phyloP scores from a whole-genome alignment of 768 basidiomycete genomes.

The Galerina sulciceps region DNA sequence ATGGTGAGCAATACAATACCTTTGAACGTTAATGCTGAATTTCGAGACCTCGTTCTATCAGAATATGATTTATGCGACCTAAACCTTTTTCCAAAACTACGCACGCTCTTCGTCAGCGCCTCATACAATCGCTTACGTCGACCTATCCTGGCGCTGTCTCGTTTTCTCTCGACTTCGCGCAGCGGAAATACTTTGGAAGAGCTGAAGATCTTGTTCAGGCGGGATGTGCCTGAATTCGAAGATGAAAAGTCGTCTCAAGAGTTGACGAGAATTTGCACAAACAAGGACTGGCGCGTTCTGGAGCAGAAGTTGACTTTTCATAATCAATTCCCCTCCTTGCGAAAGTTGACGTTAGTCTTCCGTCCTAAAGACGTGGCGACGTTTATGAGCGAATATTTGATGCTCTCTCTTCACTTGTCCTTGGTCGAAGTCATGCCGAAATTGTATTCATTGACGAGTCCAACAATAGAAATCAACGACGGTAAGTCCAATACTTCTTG shows the following conservation, averaged over 20 bases:
- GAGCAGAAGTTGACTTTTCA: slow-evolving; percentile 1
- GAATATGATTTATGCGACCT: slow-evolving; percentile 11
- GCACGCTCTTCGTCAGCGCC: slow-evolving; percentile 8
- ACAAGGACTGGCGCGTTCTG: slow-evolving; percentile 10
- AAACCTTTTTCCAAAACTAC: slow-evolving; percentile 5
- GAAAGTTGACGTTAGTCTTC: slow-evolving; percentile 9
- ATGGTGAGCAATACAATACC: not conserved
- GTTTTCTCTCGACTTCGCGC: slow-evolving; percentile 4
- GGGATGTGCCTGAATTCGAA: slow-evolving; percentile 2
- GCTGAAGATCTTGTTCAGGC: slow-evolving; percentile 8
- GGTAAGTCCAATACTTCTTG: not conserved
- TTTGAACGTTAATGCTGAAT: not conserved
- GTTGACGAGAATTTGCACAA: not conserved
- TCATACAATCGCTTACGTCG: slow-evolving; percentile 3
- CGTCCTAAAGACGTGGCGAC: slow-evolving; percentile 13
- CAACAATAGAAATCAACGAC: slow-evolving; percentile 11
- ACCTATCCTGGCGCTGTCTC: slow-evolving; percentile 3
- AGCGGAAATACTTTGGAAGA: not conserved
- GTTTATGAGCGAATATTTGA: slow-evolving; percentile 11
- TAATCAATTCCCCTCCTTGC: slow-evolving; percentile 3
- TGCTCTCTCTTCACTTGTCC: slow-evolving; percentile 2
- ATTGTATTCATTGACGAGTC: slow-evolving; percentile 8
- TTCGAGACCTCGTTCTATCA: not conserved
- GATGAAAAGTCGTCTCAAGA: not conserved
- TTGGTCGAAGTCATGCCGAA: slow-evolving; percentile 6